A percentile compares a stretch with the other conserved stretches of the same genome.
Conservation (phyloP, 768 basidiomycete species). For the Rickenella mellea region DNA sequence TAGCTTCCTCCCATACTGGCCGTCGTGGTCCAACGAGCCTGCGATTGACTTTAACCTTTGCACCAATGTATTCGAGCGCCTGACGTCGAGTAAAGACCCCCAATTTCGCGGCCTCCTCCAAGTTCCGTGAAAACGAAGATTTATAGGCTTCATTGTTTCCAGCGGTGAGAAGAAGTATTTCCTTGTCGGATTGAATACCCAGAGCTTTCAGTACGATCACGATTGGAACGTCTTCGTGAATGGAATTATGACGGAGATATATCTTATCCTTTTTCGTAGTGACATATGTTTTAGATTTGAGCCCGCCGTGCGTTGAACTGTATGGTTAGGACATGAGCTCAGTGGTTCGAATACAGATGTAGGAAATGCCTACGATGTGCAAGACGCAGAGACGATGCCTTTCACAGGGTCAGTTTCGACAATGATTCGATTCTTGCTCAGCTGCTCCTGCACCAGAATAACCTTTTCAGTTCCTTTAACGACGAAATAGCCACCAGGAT, state of each 20-base stretch:
- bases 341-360: not conserved
- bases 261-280: slow-evolving; percentile 91
- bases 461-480: slow-evolving; percentile 99
- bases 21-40: slow-evolving; percentile 73
- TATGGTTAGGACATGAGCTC: slow-evolving; percentile 6
- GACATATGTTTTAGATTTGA: slow-evolving; percentile 97
- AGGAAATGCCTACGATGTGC: slow-evolving; percentile 73
- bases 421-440: slow-evolving; percentile 98
- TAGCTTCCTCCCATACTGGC: slow-evolving; percentile 88
- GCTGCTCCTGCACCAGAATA: slow-evolving; percentile 95
- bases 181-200: slow-evolving; percentile 94
- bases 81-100: slow-evolving; percentile 88
- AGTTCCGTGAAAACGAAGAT: slow-evolving; percentile 75
- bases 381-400: slow-evolving; percentile 86
- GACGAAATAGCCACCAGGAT: slow-evolving; percentile 99
- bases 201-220: slow-evolving; percentile 94
- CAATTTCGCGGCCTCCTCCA: slow-evolving; percentile 92
- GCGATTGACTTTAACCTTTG: slow-evolving; percentile 82
- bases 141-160: slow-evolving; percentile 87
- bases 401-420: slow-evolving; percentile 91
- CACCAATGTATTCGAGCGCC: slow-evolving; percentile 90
- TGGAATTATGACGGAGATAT: slow-evolving; percentile 94
- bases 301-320: slow-evolving; percentile 72
- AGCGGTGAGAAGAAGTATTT: slow-evolving; percentile 88
- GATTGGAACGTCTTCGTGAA: slow-evolving; percentile 95